Evolutionary conservation across 495 filamentous ascomycete species (phyloP).

Genomic region (Aspergillus mulundensis): DNA sequence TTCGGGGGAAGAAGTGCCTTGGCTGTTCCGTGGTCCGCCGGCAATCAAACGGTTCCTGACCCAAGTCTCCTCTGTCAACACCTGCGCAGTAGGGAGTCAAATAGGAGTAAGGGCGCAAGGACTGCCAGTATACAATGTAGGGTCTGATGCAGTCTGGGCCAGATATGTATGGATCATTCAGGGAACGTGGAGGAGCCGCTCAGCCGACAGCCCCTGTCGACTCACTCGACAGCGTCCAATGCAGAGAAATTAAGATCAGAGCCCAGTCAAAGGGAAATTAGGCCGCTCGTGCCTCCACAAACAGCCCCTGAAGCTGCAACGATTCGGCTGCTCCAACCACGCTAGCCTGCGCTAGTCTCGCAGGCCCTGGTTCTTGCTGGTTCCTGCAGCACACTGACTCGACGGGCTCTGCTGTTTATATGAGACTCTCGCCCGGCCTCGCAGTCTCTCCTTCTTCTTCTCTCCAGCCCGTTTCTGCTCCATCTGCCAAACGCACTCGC

Average conservation of each 20-base stretch:
- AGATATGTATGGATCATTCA: neutral
- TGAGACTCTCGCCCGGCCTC: slow-evolving; percentile 7
- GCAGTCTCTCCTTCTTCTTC: slow-evolving; percentile 11
- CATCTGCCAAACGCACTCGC: slow-evolving; percentile 1
- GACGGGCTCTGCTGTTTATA: neutral
- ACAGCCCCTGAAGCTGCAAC: neutral
- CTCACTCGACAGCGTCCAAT: neutral
- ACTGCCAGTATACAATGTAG: neutral
- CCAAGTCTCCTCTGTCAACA: neutral
- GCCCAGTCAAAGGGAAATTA: slow-evolving; percentile 8
- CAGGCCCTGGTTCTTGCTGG: neutral
- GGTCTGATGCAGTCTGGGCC: neutral
- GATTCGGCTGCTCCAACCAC: neutral
- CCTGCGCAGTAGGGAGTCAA: too few relatives aligned
- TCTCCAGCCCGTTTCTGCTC: slow-evolving; percentile 21
- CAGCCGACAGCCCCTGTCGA: neutral
- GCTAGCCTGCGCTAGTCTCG: slow-evolving; percentile 1
- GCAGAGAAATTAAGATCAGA: neutral
- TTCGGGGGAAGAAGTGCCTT: neutral
- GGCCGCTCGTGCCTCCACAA: neutral
- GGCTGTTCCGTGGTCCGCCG: neutral
- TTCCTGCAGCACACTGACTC: neutral
- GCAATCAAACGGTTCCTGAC: neutral
- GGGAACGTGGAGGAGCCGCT: slow-evolving; percentile 2
- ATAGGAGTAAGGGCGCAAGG: neutral